A percentile compares a stretch with the other conserved stretches of the same genome.
These are phyloP conservation scores for Corynascus novoguineensis DNA, from an alignment of 495 filamentous ascomycete species.

Conservation along the genomic window DNA sequence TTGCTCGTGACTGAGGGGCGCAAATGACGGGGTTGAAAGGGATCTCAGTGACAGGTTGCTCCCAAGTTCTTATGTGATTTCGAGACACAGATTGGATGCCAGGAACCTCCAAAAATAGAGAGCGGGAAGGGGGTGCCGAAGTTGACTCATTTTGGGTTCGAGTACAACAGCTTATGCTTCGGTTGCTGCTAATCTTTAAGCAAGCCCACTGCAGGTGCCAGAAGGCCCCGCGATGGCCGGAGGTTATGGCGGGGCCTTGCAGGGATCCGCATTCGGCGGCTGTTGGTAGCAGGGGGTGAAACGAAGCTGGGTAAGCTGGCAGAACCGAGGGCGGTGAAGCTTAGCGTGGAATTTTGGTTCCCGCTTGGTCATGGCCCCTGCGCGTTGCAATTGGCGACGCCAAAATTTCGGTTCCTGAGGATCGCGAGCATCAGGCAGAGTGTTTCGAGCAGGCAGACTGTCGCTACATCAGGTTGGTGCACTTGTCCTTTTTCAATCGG, in stretches of 20 bases:
- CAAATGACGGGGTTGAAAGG: neutral
- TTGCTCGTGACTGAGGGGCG: neutral
- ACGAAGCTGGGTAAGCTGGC: slow-evolving; percentile 20
- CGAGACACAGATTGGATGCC: neutral
- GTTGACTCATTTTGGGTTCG: slow-evolving; percentile 27
- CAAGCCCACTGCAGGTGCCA: neutral
- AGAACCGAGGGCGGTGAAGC: slow-evolving; percentile 26
- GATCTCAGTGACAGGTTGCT: neutral
- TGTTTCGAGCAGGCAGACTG: neutral
- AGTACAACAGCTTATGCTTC: slow-evolving; percentile 8
- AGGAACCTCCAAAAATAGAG: neutral
- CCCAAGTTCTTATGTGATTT: neutral
- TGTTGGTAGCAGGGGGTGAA: slow-evolving; percentile 24
- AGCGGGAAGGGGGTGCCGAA: neutral
- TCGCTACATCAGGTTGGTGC: slow-evolving; percentile 10
- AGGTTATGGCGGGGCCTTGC: slow-evolving; percentile 20
- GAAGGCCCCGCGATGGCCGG: slow-evolving; percentile 20
- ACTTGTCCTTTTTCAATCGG: neutral
- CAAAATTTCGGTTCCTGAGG: slow-evolving; percentile 27
- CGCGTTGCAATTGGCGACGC: slow-evolving; percentile 19
- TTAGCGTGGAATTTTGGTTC: slow-evolving; percentile 3
- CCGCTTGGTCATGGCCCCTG: slow-evolving; percentile 7
- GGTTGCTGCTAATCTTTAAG: slow-evolving; percentile 10
- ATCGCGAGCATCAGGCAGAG: slow-evolving; percentile 7
- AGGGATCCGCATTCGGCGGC: slow-evolving; percentile 16